phyloP scores from a whole-genome alignment of 495 filamentous ascomycete genomes.

The Massariosphaeria phaeospora region DNA sequence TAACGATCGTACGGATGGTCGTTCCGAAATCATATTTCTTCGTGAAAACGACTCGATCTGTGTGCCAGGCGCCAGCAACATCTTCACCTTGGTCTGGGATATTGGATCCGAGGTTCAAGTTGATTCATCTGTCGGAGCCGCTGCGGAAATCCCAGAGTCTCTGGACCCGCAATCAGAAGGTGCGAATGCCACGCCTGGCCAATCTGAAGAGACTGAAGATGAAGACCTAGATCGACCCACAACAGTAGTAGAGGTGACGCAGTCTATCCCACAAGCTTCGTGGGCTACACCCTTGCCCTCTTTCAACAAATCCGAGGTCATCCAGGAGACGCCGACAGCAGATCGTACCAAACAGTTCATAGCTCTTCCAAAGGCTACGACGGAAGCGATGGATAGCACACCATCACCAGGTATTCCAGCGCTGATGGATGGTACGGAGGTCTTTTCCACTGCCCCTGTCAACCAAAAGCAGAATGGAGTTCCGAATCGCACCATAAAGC shows the following conservation, averaged over 20 bases:
- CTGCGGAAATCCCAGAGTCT: constrained; percentile 9
- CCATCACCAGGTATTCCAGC: too few relatives aligned
- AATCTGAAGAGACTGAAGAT: neutral
- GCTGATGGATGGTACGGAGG: neutral
- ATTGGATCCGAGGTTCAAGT: constrained; percentile 24
- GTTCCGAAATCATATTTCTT: constrained; percentile 23
- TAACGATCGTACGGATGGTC: neutral
- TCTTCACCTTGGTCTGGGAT: constrained; percentile 3
- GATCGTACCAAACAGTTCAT: neutral
- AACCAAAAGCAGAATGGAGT: neutral
- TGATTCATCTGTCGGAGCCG: constrained; percentile 14
- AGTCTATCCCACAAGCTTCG: neutral
- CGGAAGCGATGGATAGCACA: neutral
- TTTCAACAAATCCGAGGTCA: constrained; percentile 10
- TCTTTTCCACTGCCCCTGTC: neutral
- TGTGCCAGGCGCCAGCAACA: neutral
- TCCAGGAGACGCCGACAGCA: constrained; percentile 26
- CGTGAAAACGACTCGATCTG: constrained; percentile 18
- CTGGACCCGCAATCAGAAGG: neutral
- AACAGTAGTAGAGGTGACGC: neutral
- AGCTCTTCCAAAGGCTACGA: neutral
- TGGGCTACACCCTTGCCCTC: constrained; percentile 13
- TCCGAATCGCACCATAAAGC: too few relatives aligned
- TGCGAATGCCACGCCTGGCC: neutral
- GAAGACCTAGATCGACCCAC: constrained; percentile 10